phyloP scores from a whole-genome alignment of 176 grass and related monocot genomes.

The Rhynchospora tenuis region DNA sequence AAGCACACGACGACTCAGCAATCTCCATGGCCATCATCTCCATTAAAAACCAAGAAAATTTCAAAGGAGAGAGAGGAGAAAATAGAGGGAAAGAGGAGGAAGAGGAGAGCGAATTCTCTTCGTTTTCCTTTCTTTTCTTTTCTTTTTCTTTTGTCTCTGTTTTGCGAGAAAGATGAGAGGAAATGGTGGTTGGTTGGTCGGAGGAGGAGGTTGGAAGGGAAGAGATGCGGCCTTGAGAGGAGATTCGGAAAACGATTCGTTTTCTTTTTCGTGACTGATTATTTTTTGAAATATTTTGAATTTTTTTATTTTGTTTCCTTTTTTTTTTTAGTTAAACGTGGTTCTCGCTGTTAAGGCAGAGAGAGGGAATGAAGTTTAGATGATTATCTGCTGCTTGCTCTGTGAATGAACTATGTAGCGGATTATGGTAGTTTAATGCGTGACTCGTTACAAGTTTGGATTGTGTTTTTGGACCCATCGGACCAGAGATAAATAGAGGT shows the following conservation, averaged over 20 bases:
- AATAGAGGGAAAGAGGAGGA: neutral
- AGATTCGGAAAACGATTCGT: conserved; percentile 18
- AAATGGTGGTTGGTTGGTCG: neutral
- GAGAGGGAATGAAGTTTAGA: neutral
- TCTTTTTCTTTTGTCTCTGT: neutral
- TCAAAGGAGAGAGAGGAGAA: neutral
- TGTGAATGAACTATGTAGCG: neutral
- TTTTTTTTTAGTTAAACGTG: neutral
- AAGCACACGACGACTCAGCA: neutral
- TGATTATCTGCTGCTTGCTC: neutral
- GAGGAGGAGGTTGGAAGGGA: neutral
- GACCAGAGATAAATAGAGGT: neutral
- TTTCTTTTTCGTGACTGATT: neutral
- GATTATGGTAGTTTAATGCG: neutral
- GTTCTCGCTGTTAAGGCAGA: neutral
- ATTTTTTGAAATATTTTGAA: neutral
- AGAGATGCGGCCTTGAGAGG: conserved; percentile 6
- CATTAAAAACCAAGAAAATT: conserved; percentile 21
- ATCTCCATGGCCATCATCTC: conserved; percentile 26
- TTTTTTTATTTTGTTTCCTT: neutral
- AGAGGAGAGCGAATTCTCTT: neutral
- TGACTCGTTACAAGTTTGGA: neutral
- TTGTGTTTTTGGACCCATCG: neutral
- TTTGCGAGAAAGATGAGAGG: neutral
- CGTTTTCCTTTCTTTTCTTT: neutral